A percentile compares a stretch with the other conserved stretches of the same genome.
Evolutionary conservation across 352 stramenopile species (phyloP).

Genomic region (Peronospora destructor): DNA sequence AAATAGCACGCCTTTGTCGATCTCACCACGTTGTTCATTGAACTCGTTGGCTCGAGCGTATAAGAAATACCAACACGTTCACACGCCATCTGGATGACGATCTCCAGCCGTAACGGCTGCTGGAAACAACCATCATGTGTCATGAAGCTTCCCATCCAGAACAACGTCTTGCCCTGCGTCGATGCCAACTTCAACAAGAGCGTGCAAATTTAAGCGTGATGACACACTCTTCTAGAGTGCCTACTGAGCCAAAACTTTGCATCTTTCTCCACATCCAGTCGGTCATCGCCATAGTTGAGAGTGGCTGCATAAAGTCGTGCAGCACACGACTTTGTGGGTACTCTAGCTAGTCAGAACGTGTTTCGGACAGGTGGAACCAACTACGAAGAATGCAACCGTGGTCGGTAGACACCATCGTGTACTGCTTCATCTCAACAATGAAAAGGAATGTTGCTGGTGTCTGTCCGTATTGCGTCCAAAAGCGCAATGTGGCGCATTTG

Average conservation of each 20-base stretch:
- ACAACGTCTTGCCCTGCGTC: constrained; percentile 37
- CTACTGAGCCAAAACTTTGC: constrained; percentile 41
- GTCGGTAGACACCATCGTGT: constrained; percentile 74
- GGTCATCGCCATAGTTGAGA: constrained; percentile 35
- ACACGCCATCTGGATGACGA: constrained; percentile 43
- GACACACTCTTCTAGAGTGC: constrained; percentile 66
- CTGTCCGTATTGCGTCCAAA: constrained; percentile 81
- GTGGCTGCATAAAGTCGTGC: no score
- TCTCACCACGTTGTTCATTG: constrained; percentile 49
- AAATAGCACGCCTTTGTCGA: constrained; percentile 53
- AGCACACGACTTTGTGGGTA: constrained; percentile 65
- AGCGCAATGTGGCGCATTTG: constrained; percentile 81
- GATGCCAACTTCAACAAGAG: constrained; percentile 58
- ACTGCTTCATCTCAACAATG: constrained; percentile 67
- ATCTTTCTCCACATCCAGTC: constrained; percentile 45
- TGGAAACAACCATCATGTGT: constrained; percentile 61
- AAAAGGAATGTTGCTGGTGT: constrained; percentile 78
- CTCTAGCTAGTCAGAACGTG: constrained; percentile 76
- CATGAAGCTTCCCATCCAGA: constrained; percentile 72
- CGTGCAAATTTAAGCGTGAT: constrained; percentile 68
- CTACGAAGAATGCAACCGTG: constrained; percentile 74
- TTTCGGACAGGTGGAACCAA: constrained; percentile 74
- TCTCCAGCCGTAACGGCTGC: constrained; percentile 49
- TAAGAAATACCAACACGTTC: constrained; percentile 38
- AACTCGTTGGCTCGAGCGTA: constrained; percentile 49